Evolutionary conservation across 139 green algal genomes (phyloP), one percentile per base, ranked within the genome.

Genomic region (Haematococcus lacustris): DNA sequence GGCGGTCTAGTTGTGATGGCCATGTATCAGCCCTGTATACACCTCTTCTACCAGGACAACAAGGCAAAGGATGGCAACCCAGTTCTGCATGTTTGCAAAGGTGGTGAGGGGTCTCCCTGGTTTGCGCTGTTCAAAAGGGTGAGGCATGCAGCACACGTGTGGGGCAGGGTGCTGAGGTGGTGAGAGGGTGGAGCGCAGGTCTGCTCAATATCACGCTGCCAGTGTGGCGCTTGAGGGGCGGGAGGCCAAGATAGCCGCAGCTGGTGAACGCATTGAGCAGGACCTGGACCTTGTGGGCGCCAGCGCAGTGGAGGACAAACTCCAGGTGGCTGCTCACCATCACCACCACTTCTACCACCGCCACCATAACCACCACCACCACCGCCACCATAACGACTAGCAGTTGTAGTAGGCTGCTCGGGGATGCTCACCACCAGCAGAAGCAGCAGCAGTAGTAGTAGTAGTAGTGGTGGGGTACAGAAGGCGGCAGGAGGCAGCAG

Each of bases 271-370:
- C 7, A 86, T 92, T 32, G 89, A 93, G 86, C 60, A 0, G 1
- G 71, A 85, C 33, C 72, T 94, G 57, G 73, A 78, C 38, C 71
- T 94, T 51, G 50, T 92, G 67, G 89, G 89, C 2, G 81, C 80
- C 13, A 94, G 86, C 5, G 89, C 87, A 33, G 85, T 94, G 64
- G 88, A 94, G 74, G 89, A 94, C 74, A 91, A 91, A 79, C 79
- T 92, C 62, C 86, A 89, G 79, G 82, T 80, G 35, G 1, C 75
- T n/a, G n/a, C 47, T 59, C n/a, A n/a, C n/a, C n/a, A n/a, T n/a
- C n/a, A n/a, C n/a, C n/a, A n/a, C n/a, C n/a, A n/a, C n/a, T n/a
- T n/a, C n/a, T n/a, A n/a, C n/a, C n/a, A n/a, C n/a, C n/a, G n/a
- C n/a, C n/a, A n/a, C n/a, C n/a, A n/a, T n/a, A n/a, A n/a, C n/a